phyloP scores from a whole-genome alignment of 129 eudicot genomes.

The Flaveria bidentis region DNA sequence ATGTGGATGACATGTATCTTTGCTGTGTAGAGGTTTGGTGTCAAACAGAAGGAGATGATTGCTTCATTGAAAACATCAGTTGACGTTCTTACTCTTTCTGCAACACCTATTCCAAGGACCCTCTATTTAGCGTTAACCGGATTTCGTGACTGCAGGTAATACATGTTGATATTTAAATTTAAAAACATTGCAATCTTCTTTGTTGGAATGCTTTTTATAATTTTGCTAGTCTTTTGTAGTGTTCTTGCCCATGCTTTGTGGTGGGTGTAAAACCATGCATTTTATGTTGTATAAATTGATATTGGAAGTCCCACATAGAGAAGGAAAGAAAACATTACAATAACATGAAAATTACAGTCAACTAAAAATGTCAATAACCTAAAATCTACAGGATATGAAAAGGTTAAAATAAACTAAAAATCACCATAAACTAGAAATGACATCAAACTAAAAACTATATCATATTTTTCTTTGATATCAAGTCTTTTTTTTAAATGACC shows the following conservation, averaged over 20 bases:
- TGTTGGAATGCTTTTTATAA: background rate
- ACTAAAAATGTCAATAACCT: background rate
- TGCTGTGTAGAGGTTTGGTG: slow-evolving; percentile 89
- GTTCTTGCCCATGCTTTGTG: background rate
- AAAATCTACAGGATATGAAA: background rate
- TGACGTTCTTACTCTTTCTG: slow-evolving; percentile 98
- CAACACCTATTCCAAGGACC: slow-evolving; percentile 98
- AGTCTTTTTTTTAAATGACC: background rate
- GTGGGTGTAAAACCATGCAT: background rate
- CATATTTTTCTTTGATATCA: background rate
- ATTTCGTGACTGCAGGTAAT: slow-evolving; percentile 98
- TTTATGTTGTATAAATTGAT: background rate
- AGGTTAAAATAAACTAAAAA: background rate
- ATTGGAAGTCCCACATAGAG: background rate
- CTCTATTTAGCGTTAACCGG: slow-evolving; percentile 97
- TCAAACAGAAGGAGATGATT: slow-evolving; percentile 96
- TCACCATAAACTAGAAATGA: background rate
- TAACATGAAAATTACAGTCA: background rate
- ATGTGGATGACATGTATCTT: slow-evolving; percentile 14
- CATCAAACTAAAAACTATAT: background rate
- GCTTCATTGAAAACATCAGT: slow-evolving; percentile 93
- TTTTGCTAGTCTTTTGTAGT: background rate
- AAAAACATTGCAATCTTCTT: background rate
- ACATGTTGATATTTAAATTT: slow-evolving; percentile 14
- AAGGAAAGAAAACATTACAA: background rate